Evolutionary conservation across 352 stramenopile genomes (phyloP).

Genomic region (Elongisporangium anandrum): DNA sequence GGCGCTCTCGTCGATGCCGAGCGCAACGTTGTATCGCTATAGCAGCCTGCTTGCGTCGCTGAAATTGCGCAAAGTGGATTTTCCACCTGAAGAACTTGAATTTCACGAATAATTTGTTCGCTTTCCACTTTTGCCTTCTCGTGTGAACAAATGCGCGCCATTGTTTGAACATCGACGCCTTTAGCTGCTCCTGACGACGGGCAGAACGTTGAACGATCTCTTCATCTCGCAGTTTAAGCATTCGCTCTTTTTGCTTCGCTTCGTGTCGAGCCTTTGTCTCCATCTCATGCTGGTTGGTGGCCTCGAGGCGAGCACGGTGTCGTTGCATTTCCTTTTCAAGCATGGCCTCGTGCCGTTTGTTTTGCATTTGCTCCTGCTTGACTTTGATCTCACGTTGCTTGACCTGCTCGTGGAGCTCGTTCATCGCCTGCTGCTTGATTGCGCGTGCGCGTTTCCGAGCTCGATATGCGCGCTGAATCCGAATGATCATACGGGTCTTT

Average conservation of each 20-base stretch:
- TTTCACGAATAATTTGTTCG: conserved; percentile 55
- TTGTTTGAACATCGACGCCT: conserved; percentile 18
- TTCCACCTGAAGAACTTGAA: conserved; percentile 64
- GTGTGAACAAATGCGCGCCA: conserved; percentile 32
- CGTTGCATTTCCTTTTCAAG: conserved; percentile 53
- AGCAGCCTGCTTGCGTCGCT: conserved; percentile 21
- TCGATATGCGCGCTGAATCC: conserved; percentile 70
- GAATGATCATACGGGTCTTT: conserved; percentile 57
- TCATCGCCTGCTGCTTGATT: conserved; percentile 39
- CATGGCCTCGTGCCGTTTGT: conserved; percentile 46
- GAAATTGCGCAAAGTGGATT: conserved; percentile 20
- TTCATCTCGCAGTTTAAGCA: conserved; percentile 43
- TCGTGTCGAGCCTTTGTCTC: conserved; percentile 25
- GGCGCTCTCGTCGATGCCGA: conserved; percentile 13
- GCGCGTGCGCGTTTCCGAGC: conserved; percentile 27
- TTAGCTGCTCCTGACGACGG: conserved; percentile 17
- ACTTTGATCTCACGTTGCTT: conserved; percentile 41
- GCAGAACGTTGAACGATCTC: conserved; percentile 33
- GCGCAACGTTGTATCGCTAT: conserved; percentile 32
- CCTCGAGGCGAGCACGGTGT: conserved; percentile 50
- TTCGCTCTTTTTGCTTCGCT: conserved; percentile 39
- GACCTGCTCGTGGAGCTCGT: conserved; percentile 47
- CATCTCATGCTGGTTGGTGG: conserved; percentile 45
- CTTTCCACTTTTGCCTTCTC: conserved; percentile 33
- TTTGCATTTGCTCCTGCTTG: conserved; percentile 48